Evolutionary conservation across 139 green algal species (phyloP).

Genomic region (Chlamydomonas applanata): DNA sequence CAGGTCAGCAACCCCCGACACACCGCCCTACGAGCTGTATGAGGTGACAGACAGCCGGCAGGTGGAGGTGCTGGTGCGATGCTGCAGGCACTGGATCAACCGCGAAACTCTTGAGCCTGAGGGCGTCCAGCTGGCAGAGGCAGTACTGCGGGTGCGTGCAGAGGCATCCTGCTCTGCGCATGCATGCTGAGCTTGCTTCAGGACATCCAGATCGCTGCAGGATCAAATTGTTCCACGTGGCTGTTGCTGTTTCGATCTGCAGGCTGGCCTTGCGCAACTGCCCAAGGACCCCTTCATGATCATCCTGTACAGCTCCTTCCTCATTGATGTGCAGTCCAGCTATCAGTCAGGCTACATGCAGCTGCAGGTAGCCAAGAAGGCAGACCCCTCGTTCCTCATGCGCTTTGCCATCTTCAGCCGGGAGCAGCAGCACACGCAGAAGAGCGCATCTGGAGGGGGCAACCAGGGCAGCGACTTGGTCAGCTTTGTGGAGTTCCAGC

Average conservation of each 20-base stretch:
- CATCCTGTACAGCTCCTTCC: conserved; percentile 42
- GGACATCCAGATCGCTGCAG: too few relatives aligned
- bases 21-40: conserved; percentile 5
- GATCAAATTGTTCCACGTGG: too few relatives aligned
- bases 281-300: conserved; percentile 34
- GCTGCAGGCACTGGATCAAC: conserved; percentile 27
- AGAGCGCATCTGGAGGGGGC: background rate
- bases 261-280: conserved; percentile 29
- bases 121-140: conserved; percentile 15
- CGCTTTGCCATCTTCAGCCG: conserved; percentile 45
- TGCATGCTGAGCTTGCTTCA: too few relatives aligned
- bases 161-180: too few relatives aligned
- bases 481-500: conserved; percentile 52
- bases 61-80: conserved; percentile 46
- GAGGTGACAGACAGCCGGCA: conserved; percentile 38
- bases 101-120: conserved; percentile 9
- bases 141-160: conserved; percentile 35
- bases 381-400: conserved; percentile 23
- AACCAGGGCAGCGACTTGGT: conserved; percentile 43
- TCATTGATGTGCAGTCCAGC: conserved; percentile 35
- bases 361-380: conserved; percentile 17
- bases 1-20: too few relatives aligned
- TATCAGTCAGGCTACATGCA: conserved; percentile 9
- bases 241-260: too few relatives aligned
- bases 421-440: conserved; percentile 41